Conservation (phyloP, 2,329 filamentous ascomycete species). For the Trichoderma brevicompactum region DNA sequence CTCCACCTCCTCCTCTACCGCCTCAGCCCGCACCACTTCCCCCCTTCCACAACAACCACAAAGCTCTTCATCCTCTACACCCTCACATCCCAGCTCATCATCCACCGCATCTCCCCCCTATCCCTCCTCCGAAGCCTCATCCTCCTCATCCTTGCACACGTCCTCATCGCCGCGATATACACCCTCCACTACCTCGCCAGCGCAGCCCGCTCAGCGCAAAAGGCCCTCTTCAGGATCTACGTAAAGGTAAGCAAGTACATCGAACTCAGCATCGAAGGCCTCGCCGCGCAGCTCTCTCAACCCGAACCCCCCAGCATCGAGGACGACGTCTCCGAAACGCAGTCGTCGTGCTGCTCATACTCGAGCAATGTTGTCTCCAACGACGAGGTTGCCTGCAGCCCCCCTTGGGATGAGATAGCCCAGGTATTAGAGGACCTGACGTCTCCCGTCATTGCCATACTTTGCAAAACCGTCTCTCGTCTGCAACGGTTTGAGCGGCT, state of each 20-base stretch:
- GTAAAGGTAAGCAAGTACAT: background rate
- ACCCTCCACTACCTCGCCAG: background rate
- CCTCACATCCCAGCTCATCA: background rate
- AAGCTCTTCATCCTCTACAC: background rate
- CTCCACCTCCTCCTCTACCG: slow-evolving; percentile 11
- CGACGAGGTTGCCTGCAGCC: too few species aligned
- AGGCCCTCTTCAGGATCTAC: background rate
- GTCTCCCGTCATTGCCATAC: background rate
- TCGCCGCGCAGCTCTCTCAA: background rate
- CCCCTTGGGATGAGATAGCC: background rate
- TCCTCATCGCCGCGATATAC: background rate
- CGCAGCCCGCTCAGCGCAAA: background rate
- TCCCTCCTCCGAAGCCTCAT: background rate
- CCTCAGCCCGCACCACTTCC: background rate
- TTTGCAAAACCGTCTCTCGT: background rate
- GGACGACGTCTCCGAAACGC: too few species aligned
- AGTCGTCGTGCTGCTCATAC: too few species aligned
- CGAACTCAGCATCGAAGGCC: background rate
- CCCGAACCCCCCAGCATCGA: too few species aligned
- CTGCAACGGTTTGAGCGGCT: background rate
- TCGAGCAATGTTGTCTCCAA: too few species aligned
- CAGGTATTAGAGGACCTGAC: background rate
- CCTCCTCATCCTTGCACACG: background rate
- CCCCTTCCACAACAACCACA: slow-evolving; percentile 1
- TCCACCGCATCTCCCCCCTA: background rate